Percentiles rank a stretch among this genome's conserved stretches.
Conservation (phyloP, 2,329 filamentous ascomycete species). For the Aureobasidium zeae region DNA sequence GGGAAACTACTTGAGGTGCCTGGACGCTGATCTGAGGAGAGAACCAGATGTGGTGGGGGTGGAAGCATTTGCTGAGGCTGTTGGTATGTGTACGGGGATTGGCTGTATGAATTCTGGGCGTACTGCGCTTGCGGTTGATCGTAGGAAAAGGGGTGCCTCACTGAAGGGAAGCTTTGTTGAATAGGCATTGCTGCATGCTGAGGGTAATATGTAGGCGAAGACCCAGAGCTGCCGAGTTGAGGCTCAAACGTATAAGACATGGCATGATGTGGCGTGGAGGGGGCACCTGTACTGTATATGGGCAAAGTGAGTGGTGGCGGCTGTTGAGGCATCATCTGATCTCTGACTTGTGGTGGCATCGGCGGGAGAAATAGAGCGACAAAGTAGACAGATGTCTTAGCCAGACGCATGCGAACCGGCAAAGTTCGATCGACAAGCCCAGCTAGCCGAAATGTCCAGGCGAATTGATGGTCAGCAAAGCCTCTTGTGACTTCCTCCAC, state of each 20-base stretch:
- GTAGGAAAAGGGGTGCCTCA: slow-evolving; percentile 12
- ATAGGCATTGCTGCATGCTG: background rate
- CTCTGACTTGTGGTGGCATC: slow-evolving; percentile 22
- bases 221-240: slow-evolving; percentile 18
- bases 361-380: slow-evolving; percentile 34
- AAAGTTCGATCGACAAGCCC: slow-evolving; percentile 29
- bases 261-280: slow-evolving; percentile 1
- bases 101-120: background rate
- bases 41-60: background rate
- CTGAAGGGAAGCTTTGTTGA: background rate
- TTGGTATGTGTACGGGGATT: slow-evolving; percentile 14
- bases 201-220: slow-evolving; percentile 16
- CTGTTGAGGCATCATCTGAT: slow-evolving; percentile 3
- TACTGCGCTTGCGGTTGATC: slow-evolving; percentile 10
- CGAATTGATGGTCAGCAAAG: slow-evolving; percentile 34
- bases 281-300: background rate
- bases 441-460: slow-evolving; percentile 32
- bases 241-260: slow-evolving; percentile 7
- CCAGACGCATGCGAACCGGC: slow-evolving; percentile 29
- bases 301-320: slow-evolving; percentile 13
- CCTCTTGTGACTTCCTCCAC: slow-evolving; percentile 37
- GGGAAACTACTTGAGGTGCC: slow-evolving; percentile 16
- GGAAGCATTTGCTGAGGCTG: slow-evolving; percentile 10
- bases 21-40: slow-evolving; percentile 13
- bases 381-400: slow-evolving; percentile 39